Percentiles rank a stretch among this genome's conserved stretches.
These are phyloP conservation scores for Lentinula boryana DNA, from an alignment of 768 basidiomycete species.

Conservation along the genomic window DNA sequence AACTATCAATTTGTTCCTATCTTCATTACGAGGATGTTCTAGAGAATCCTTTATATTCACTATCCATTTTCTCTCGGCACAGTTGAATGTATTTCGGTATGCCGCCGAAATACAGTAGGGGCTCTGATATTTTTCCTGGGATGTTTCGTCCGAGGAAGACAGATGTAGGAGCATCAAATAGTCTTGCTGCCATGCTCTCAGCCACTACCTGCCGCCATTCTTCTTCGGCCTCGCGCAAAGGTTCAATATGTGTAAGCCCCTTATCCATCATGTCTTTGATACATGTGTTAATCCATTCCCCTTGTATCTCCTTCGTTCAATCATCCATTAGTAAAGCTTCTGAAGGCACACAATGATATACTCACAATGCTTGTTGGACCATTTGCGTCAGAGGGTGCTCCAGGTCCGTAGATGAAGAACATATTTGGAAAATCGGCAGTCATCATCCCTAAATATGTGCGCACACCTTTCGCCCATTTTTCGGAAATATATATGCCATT, in stretches of 20 bases:
- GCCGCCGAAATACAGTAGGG: background rate
- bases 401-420: slow-evolving; percentile 11
- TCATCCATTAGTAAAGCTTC: background rate
- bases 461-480: slow-evolving; percentile 15
- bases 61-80: background rate
- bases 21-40: background rate
- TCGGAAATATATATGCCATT: slow-evolving; percentile 15
- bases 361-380: background rate
- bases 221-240: background rate
- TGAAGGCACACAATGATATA: background rate
- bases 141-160: slow-evolving; percentile 3
- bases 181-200: background rate
- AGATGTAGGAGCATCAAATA: background rate
- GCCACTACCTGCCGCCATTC: background rate
- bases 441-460: slow-evolving; percentile 10
- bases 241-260: background rate
- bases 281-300: slow-evolving; percentile 3
- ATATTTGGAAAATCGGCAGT: slow-evolving; percentile 9
- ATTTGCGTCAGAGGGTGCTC: slow-evolving; percentile 9
- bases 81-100: background rate
- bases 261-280: slow-evolving; percentile 1
- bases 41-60: background rate
- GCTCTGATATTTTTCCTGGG: background rate
- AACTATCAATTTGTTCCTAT: background rate
- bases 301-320: background rate